phyloP scores from a whole-genome alignment of 2,329 filamentous ascomycete species.

The Monilinia laxa region DNA sequence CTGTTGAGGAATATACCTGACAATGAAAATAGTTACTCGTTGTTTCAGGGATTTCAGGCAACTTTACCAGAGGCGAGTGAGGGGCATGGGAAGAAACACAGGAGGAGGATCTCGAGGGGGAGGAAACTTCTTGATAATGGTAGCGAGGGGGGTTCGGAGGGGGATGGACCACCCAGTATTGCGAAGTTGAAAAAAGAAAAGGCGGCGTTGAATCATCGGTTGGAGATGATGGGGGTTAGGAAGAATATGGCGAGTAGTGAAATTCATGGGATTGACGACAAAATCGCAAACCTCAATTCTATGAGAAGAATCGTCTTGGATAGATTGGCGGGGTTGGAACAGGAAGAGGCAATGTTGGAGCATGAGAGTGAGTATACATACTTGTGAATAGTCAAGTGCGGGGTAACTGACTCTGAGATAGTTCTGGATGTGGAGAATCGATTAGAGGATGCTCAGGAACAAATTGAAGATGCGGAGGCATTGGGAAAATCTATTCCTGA shows the following conservation, averaged over 20 bases:
- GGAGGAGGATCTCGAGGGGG: slow-evolving; percentile 69
- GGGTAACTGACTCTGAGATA: slow-evolving; percentile 39
- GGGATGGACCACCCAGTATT: slow-evolving; percentile 63
- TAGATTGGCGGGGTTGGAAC: slow-evolving; percentile 78
- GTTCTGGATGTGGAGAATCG: slow-evolving; percentile 62
- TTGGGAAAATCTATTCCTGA: slow-evolving; percentile 53
- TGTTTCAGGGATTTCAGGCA: slow-evolving; percentile 96
- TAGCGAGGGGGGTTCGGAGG: slow-evolving; percentile 37
- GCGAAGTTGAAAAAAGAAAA: slow-evolving; percentile 77
- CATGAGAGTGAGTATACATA: slow-evolving; percentile 67
- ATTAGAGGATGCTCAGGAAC: slow-evolving; percentile 60
- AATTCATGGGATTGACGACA: slow-evolving; percentile 94
- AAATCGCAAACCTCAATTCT: slow-evolving; percentile 86
- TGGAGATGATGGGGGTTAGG: slow-evolving; percentile 87
- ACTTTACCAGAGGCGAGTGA: slow-evolving; percentile 73
- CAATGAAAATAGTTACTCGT: slow-evolving; percentile 78
- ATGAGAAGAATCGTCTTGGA: slow-evolving; percentile 94
- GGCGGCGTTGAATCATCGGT: slow-evolving; percentile 73
- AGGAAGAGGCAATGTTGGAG: slow-evolving; percentile 86
- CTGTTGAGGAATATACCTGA: slow-evolving; percentile 87
- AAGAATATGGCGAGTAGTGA: slow-evolving; percentile 98
- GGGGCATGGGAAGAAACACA: slow-evolving; percentile 62
- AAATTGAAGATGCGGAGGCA: slow-evolving; percentile 58
- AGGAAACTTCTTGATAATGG: slow-evolving; percentile 71
- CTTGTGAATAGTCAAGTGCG: not conserved